Conservation (phyloP, 345 rosid genomes). For the Psidium friedrichsthalianum region DNA sequence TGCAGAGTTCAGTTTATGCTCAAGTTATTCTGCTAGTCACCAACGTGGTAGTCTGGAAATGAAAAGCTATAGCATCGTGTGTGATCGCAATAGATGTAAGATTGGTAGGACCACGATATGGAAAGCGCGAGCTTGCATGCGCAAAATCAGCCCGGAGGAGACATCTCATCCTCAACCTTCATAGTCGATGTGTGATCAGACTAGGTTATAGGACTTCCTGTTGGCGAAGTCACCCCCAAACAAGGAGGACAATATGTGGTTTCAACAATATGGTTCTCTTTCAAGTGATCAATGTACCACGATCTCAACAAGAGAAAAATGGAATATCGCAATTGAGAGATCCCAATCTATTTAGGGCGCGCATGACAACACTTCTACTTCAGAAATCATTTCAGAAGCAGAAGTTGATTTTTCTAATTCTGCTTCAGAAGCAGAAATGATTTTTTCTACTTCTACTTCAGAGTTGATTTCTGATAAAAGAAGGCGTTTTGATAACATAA, state of each 20-base stretch:
- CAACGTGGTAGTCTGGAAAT: background rate
- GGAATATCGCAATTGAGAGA: background rate
- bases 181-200: background rate
- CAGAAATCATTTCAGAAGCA: too few relatives aligned
- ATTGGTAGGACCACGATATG: too few relatives aligned
- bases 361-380: too few relatives aligned
- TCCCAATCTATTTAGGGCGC: background rate
- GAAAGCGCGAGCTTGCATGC: background rate
- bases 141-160: background rate
- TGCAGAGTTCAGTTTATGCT: background rate
- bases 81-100: slow-evolving; percentile 25
- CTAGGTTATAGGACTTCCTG: background rate
- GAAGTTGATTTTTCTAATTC: too few relatives aligned
- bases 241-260: background rate
- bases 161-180: background rate
- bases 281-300: background rate
- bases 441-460: too few relatives aligned
- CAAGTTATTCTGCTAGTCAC: background rate
- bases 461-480: too few relatives aligned
- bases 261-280: background rate
- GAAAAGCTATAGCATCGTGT: too few relatives aligned
- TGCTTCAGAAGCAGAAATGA: too few relatives aligned
- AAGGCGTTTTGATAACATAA: too few relatives aligned
- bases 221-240: background rate
- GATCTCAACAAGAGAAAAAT: background rate